These are phyloP conservation scores for Apiospora phragmitis DNA, from an alignment of 2,329 filamentous ascomycete genomes.

Conservation along the genomic window DNA sequence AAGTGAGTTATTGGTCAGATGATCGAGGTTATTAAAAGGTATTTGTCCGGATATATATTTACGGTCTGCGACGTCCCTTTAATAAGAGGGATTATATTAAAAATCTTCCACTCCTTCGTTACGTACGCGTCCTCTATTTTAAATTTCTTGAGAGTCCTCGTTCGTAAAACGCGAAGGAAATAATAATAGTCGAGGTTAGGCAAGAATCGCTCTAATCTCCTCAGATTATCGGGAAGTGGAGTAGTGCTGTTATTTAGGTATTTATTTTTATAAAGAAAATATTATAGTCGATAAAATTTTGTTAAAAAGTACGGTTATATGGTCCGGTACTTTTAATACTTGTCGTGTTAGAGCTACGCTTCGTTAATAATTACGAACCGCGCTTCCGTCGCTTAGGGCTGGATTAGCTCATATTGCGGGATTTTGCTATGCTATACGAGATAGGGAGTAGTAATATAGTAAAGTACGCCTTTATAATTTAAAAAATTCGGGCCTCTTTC, in stretches of 20 bases:
- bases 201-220: conserved; percentile 2
- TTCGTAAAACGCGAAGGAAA: conserved; percentile 8
- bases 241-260: background rate
- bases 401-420: background rate
- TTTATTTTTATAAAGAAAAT: background rate
- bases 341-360: background rate
- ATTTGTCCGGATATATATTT: conserved; percentile 5
- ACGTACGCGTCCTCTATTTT: background rate
- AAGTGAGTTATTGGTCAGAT: conserved; percentile 11
- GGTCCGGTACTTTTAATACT: background rate
- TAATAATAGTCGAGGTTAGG: background rate
- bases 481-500: background rate
- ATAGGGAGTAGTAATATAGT: background rate
- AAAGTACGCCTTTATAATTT: background rate
- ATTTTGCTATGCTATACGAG: background rate
- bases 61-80: background rate
- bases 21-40: conserved; percentile 7
- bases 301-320: background rate
- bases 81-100: background rate
- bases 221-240: background rate
- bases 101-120: background rate
- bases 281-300: background rate
- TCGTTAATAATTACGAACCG: background rate
- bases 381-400: background rate
- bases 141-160: conserved; percentile 10